These are phyloP conservation scores for Boletus smithii DNA, from an alignment of 1,284 basidiomycete genomes.

Conservation along the genomic window DNA sequence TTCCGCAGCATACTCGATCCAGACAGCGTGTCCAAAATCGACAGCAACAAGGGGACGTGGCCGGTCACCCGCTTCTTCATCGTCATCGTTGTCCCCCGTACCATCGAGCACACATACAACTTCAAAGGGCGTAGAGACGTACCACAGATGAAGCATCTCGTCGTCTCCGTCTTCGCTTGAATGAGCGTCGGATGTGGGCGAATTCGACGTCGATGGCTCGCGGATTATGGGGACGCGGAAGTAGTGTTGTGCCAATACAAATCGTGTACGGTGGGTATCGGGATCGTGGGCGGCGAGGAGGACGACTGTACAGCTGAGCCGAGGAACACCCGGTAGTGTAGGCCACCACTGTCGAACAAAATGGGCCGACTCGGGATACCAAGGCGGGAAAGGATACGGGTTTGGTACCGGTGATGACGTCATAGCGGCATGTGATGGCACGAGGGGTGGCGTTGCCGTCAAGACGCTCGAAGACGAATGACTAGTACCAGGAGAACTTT, in stretches of 20 bases:
- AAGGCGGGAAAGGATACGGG: constrained; percentile 54
- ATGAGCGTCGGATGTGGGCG: not conserved
- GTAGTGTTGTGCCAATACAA: constrained; percentile 72
- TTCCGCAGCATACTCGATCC: constrained; percentile 60
- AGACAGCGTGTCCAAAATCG: constrained; percentile 75
- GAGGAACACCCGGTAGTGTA: constrained; percentile 53
- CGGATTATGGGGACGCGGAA: constrained; percentile 56
- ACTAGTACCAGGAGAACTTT: constrained; percentile 3
- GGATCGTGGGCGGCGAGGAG: constrained; percentile 59
- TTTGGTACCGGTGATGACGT: constrained; percentile 31
- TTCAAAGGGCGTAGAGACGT: constrained; percentile 65
- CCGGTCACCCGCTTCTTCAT: constrained; percentile 40
- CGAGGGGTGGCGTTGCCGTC: not conserved
- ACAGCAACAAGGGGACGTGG: constrained; percentile 68
- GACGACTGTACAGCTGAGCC: constrained; percentile 69
- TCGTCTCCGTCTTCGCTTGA: constrained; percentile 34
- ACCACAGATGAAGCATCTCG: constrained; percentile 63
- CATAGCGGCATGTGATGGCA: not conserved
- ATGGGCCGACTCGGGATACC: constrained; percentile 70
- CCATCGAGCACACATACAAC: constrained; percentile 61
- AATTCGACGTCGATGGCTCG: constrained; percentile 9
- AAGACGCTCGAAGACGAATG: constrained; percentile 11
- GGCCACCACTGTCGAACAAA: constrained; percentile 80
- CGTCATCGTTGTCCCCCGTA: constrained; percentile 33
- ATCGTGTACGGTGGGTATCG: constrained; percentile 52